phyloP scores from a whole-genome alignment of 169 alveolate genomes.

The Eimeria necatrix region DNA sequence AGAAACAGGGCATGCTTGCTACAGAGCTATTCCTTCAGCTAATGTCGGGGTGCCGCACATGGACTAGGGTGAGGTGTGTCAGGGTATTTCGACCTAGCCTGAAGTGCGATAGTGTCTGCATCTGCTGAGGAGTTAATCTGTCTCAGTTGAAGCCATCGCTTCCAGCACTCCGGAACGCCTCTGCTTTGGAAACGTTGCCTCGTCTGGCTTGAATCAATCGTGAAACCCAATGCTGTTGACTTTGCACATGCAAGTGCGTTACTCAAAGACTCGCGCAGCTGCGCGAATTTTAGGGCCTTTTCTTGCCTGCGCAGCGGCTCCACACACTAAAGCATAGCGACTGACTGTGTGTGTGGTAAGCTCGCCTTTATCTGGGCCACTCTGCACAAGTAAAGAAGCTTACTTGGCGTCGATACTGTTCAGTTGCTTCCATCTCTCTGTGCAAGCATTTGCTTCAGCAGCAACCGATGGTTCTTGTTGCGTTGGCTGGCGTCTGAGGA shows the following conservation, averaged over 20 bases:
- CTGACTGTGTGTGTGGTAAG: background rate
- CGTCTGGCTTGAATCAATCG: background rate
- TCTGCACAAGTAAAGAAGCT: background rate
- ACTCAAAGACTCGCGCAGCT: background rate
- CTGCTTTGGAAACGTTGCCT: background rate
- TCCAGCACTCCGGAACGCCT: background rate
- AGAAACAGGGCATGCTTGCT: too few species aligned
- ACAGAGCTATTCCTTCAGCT: too few species aligned
- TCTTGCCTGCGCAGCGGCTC: background rate
- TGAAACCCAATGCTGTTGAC: background rate
- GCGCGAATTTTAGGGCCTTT: background rate
- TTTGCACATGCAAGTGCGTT: background rate
- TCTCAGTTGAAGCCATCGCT: background rate
- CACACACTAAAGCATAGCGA: background rate
- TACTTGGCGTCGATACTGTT: background rate
- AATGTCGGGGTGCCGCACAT: too few species aligned
- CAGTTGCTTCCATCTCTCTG: slow-evolving; percentile 7
- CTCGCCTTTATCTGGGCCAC: background rate
- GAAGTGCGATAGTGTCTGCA: slow-evolving; percentile 23
- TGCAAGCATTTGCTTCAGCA: background rate
- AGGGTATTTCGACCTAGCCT: background rate
- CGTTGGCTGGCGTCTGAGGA: background rate
- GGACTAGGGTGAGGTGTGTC: background rate
- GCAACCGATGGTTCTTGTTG: background rate
- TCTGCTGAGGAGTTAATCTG: background rate